Evolutionary conservation across 352 stramenopile species (phyloP).

Genomic region (Globisporangium echinulatum): DNA sequence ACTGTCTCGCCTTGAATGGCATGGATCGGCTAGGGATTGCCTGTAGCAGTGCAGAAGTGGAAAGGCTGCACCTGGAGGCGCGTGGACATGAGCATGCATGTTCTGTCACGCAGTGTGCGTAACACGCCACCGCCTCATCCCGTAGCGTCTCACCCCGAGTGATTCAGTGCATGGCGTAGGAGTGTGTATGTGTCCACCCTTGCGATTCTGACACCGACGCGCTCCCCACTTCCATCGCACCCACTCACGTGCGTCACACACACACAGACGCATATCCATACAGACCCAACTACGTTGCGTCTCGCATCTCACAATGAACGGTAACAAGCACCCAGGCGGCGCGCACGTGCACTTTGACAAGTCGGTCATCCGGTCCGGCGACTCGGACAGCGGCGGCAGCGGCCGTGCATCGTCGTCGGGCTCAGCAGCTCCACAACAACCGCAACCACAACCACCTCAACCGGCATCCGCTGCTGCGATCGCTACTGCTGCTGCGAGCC

Average conservation of each 20-base stretch:
- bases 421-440: conserved; percentile 1
- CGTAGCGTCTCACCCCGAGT: too few relatives aligned
- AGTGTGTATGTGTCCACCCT: background rate
- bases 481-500: background rate
- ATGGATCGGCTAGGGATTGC: too few relatives aligned
- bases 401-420: conserved; percentile 21
- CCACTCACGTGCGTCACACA: too few relatives aligned
- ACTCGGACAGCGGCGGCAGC: conserved; percentile 43
- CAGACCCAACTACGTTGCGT: too few relatives aligned
- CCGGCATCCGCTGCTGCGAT: background rate
- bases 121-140: too few relatives aligned
- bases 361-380: conserved; percentile 32
- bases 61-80: too few relatives aligned
- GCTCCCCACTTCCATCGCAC: background rate
- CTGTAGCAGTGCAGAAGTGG: too few relatives aligned
- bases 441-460: background rate
- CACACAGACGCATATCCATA: too few relatives aligned
- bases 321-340: conserved; percentile 29
- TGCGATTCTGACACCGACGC: background rate
- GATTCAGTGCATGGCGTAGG: too few relatives aligned
- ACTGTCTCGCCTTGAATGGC: too few relatives aligned
- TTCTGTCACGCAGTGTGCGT: too few relatives aligned
- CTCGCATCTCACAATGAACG: conserved; percentile 27
- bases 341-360: conserved; percentile 64
- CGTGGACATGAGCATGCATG: too few relatives aligned